Evolutionary conservation across 768 basidiomycete species (phyloP).

Genomic region (Pleurotus ostreatus): DNA sequence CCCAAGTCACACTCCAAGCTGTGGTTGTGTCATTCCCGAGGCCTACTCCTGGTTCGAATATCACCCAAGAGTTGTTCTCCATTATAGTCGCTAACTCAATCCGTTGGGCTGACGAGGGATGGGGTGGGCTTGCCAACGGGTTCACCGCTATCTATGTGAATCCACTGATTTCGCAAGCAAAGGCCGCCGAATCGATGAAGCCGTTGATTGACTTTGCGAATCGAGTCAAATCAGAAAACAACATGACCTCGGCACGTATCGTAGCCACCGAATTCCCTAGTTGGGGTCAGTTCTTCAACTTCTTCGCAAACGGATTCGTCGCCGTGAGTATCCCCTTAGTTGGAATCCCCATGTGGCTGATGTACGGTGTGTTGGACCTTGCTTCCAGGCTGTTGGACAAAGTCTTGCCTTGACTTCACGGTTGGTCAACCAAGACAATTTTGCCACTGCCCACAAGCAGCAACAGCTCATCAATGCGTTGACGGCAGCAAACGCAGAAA

Average conservation of each 20-base stretch:
- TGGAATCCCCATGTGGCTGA: background rate
- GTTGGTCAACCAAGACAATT: conserved; percentile 35
- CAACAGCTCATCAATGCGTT: conserved; percentile 31
- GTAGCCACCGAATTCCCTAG: conserved; percentile 36
- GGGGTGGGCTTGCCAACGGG: conserved; percentile 40
- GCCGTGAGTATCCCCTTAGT: conserved; percentile 21
- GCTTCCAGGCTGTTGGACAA: conserved; percentile 30
- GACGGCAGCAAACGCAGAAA: conserved; percentile 27
- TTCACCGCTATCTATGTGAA: conserved; percentile 40
- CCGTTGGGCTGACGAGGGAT: conserved; percentile 41
- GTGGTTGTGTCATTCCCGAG: conserved; percentile 27
- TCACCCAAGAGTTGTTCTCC: conserved; percentile 29
- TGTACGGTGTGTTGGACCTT: conserved; percentile 1
- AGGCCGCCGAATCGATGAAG: conserved; percentile 36
- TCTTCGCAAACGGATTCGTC: conserved; percentile 30
- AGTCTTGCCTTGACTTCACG: conserved; percentile 41
- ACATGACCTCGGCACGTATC: conserved; percentile 10
- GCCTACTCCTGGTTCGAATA: conserved; percentile 14
- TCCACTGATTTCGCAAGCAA: conserved; percentile 31
- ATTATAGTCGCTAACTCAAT: conserved; percentile 34
- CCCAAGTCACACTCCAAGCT: conserved; percentile 30
- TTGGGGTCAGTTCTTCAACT: conserved; percentile 35
- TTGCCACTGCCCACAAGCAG: conserved; percentile 25
- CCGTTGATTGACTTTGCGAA: conserved; percentile 35
- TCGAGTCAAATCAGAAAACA: conserved; percentile 18